Evolutionary conservation across 768 basidiomycete species (phyloP).

Genomic region (Termitomyces sp.): DNA sequence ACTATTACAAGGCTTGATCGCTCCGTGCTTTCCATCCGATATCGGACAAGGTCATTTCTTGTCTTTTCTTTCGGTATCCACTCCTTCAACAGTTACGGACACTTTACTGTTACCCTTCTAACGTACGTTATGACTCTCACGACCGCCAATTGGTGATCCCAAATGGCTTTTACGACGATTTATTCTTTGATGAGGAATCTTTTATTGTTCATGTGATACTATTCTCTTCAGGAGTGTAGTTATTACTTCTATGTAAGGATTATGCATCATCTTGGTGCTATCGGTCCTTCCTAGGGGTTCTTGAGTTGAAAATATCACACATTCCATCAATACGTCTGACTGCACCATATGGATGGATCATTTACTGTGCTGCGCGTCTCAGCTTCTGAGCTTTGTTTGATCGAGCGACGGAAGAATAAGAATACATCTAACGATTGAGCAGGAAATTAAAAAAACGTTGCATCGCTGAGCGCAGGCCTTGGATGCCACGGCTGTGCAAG

Average conservation of each 20-base stretch:
- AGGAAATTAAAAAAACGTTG: conserved; percentile 52
- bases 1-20: conserved; percentile 51
- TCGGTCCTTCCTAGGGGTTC: not conserved
- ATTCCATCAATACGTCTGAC: conserved; percentile 8
- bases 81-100: conserved; percentile 28
- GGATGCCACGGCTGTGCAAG: conserved; percentile 19
- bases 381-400: conserved; percentile 13
- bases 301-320: conserved; percentile 10
- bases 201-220: conserved; percentile 16
- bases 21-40: conserved; percentile 16
- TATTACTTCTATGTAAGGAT: conserved; percentile 8
- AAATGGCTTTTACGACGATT: conserved; percentile 26
- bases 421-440: conserved; percentile 6
- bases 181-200: conserved; percentile 21
- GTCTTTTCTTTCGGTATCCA: conserved; percentile 26
- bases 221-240: conserved; percentile 7
- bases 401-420: conserved; percentile 14
- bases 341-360: conserved; percentile 15
- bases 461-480: conserved; percentile 26
- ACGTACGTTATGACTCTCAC: conserved; percentile 35
- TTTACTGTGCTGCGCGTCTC: conserved; percentile 12
- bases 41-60: conserved; percentile 27
- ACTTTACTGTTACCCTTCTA: conserved; percentile 27
- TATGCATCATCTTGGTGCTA: conserved; percentile 7
- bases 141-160: conserved; percentile 23